Evolutionary conservation across 2,329 filamentous ascomycete species (phyloP).

Genomic region (Pseudocercospora fijiensis): DNA sequence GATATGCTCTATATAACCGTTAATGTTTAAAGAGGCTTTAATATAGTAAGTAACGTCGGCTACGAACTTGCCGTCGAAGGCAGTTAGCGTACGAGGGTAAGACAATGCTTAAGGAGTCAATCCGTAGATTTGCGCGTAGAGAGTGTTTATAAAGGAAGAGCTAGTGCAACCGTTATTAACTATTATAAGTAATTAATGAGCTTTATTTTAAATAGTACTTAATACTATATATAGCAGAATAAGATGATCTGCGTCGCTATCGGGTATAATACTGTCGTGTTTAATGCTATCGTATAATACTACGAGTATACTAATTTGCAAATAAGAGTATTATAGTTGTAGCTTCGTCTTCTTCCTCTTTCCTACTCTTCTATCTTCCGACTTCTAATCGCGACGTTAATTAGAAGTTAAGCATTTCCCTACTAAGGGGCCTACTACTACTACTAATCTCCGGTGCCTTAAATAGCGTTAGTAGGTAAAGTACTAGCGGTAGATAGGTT

Average conservation of each 20-base stretch:
- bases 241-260: neutral
- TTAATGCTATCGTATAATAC: too few species aligned
- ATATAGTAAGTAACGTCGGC: neutral
- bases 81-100: neutral
- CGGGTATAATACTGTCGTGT: neutral
- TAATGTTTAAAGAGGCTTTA: neutral
- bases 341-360: too few species aligned
- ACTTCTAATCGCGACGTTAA: too few species aligned
- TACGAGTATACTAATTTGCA: neutral
- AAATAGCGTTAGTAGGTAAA: too few species aligned
- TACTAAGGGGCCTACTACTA: too few species aligned
- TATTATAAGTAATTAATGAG: neutral
- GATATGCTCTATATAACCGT: neutral
- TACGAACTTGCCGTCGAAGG: neutral
- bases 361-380: too few species aligned
- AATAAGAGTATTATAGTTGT: too few species aligned
- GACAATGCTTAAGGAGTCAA: neutral
- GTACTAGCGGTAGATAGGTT: too few species aligned
- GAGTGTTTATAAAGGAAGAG: neutral
- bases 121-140: neutral
- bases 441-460: too few species aligned
- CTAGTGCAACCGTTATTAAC: neutral
- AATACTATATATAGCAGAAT: neutral
- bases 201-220: neutral
- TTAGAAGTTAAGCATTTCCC: too few species aligned